Evolutionary conservation across 768 basidiomycete species (phyloP), one percentile per base, ranked within the genome.

Genomic region (Rhizopogon salebrosus): DNA sequence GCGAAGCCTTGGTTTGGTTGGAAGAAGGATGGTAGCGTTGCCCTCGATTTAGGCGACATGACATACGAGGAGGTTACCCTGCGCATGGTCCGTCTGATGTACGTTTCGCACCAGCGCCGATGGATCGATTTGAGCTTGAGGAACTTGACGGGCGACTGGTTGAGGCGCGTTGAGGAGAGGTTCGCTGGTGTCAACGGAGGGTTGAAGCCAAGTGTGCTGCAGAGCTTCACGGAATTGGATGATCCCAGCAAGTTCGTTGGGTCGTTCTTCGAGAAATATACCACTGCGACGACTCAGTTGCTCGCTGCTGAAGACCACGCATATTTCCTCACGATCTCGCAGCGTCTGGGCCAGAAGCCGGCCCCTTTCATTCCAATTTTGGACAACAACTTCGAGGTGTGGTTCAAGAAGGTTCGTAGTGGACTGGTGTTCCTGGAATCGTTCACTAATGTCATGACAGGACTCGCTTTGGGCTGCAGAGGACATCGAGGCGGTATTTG

Each of bases 391-490:
- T 98, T 98, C 64, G 92, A 95, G 67, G 94, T 98, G 48, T 99
- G 97, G 97, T 98, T 99, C 77, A 98, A 99, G 81, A 99, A 99
- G 87, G 92, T 89, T 55, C 37, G 77, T 57, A 39, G 34, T 27
- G 5, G 13, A 18, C 4, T 26, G 34, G 40, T 45, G 22, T 43
- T 52, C 18, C 45, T 20, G 41, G 48, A 22, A 4, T 43, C 49
- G 23, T 8, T 39, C 46, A 56, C 55, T 60, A 24, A 67, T 49
- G 22, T 27, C 20, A 10, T 57, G 48, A 20, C 59, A 92, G 90
- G 95, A 98, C 68, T 98, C 95, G 6, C 82, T 98, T 10, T 98
- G 95, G 95, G 89, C 90, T 37, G 90, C 93, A 2, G 95, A 98
- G 70, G 97, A 99, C 67, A 94, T 98, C 58, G 97, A 98, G 56